phyloP scores from a whole-genome alignment of 106 monocot species.

The Amphibolis antarctica region DNA sequence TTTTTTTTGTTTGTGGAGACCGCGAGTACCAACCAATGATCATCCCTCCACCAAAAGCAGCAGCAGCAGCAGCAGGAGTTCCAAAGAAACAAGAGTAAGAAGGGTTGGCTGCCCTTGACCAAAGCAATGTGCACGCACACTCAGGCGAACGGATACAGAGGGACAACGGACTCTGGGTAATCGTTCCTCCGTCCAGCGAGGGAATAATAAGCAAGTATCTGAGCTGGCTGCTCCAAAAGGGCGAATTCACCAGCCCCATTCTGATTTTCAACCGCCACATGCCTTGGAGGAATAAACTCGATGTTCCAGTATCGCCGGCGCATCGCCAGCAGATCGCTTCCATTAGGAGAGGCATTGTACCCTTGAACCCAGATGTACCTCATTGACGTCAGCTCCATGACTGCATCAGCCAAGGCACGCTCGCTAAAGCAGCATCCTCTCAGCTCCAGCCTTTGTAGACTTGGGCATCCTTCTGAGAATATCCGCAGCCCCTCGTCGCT shows the following conservation, averaged over 20 bases:
- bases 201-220: slow-evolving; percentile 82
- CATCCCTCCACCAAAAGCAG: too few species aligned
- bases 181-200: slow-evolving; percentile 67
- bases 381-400: slow-evolving; percentile 41
- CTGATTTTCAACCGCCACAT: slow-evolving; percentile 4
- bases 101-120: background rate
- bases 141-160: slow-evolving; percentile 26
- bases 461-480: slow-evolving; percentile 57
- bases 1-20: too few species aligned
- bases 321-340: slow-evolving; percentile 55
- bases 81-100: background rate
- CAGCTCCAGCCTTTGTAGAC: slow-evolving; percentile 73
- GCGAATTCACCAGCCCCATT: background rate
- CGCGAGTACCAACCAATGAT: too few species aligned
- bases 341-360: slow-evolving; percentile 46
- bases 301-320: slow-evolving; percentile 86
- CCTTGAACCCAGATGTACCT: slow-evolving; percentile 93
- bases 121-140: background rate
- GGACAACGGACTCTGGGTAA: slow-evolving; percentile 52
- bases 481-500: slow-evolving; percentile 48
- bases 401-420: slow-evolving; percentile 49
- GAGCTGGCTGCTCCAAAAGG: slow-evolving; percentile 42
- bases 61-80: too few species aligned
- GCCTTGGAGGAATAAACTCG: slow-evolving; percentile 59
- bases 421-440: slow-evolving; percentile 89